Conservation (phyloP, 1,284 basidiomycete genomes). For the Pseudozyma hubeiensis region DNA sequence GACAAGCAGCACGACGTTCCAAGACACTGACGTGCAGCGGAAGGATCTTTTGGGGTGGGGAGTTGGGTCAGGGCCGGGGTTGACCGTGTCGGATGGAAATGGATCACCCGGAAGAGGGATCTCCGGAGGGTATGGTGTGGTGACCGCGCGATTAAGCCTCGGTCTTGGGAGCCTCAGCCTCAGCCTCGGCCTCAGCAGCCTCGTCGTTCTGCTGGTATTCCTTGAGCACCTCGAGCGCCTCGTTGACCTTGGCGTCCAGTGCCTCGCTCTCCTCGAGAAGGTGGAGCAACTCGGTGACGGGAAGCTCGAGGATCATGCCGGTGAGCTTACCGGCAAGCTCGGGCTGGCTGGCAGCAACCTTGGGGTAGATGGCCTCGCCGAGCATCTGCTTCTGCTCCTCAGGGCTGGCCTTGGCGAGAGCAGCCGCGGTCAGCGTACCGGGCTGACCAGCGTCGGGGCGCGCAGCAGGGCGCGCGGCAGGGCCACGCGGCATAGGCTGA, state of each 20-base stretch:
- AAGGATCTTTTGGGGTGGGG: slow-evolving; percentile 26
- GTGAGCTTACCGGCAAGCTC: slow-evolving; percentile 68
- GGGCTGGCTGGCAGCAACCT: slow-evolving; percentile 64
- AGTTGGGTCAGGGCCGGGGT: background rate
- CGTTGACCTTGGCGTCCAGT: slow-evolving; percentile 66
- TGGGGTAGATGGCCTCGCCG: slow-evolving; percentile 69
- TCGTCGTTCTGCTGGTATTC: slow-evolving; percentile 64
- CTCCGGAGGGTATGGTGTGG: background rate
- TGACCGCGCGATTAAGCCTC: slow-evolving; percentile 32
- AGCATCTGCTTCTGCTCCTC: slow-evolving; percentile 70
- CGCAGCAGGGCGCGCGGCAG: slow-evolving; percentile 43
- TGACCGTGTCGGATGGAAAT: background rate
- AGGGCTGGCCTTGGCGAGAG: slow-evolving; percentile 67
- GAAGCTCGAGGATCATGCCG: slow-evolving; percentile 69
- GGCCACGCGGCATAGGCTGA: slow-evolving; percentile 48
- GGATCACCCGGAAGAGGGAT: background rate
- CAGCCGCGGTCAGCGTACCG: slow-evolving; percentile 62
- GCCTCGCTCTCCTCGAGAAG: slow-evolving; percentile 67
- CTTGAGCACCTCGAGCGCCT: slow-evolving; percentile 67
- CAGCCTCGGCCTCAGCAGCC: slow-evolving; percentile 19
- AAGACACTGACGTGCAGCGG: slow-evolving; percentile 5
- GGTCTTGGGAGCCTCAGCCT: slow-evolving; percentile 42
- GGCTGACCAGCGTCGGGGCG: slow-evolving; percentile 53
- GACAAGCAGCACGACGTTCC: slow-evolving; percentile 1
- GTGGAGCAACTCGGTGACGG: slow-evolving; percentile 67